Evolutionary conservation across 352 stramenopile genomes (phyloP).

Genomic region (Phytophthora sansomeana): DNA sequence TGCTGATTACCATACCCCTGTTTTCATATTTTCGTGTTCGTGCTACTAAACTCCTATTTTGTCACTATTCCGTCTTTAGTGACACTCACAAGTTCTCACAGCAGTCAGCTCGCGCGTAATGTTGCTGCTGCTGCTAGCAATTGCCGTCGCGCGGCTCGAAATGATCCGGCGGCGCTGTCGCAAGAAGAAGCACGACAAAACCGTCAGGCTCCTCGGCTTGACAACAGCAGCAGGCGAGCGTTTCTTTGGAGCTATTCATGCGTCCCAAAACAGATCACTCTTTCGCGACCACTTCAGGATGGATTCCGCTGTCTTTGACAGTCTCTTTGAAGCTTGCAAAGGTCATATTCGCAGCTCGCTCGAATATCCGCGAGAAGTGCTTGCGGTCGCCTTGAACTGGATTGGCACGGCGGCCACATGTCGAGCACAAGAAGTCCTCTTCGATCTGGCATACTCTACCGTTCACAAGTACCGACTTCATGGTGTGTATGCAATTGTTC

Average conservation of each 20-base stretch:
- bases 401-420: conserved; percentile 3
- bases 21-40: too few relatives aligned
- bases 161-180: background rate
- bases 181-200: background rate
- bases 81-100: background rate
- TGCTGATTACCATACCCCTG: too few relatives aligned
- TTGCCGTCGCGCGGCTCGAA: background rate
- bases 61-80: too few relatives aligned
- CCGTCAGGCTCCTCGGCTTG: background rate
- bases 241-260: conserved; percentile 5
- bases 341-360: conserved; percentile 4
- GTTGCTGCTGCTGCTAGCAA: background rate
- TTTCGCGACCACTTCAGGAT: conserved; percentile 6
- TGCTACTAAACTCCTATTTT: too few relatives aligned
- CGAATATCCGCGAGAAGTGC: too few relatives aligned
- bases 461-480: conserved; percentile 15
- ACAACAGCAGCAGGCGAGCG: background rate
- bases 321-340: conserved; percentile 6
- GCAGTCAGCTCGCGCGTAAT: background rate
- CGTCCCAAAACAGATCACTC: background rate
- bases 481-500: conserved; percentile 7
- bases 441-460: conserved; percentile 14
- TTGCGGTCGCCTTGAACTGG: too few relatives aligned
- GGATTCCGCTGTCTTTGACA: background rate
- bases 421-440: conserved; percentile 8